Base-by-base conservation (phyloP, 345 rosid genomes). In the Zanthoxylum bungeanum region DNA sequence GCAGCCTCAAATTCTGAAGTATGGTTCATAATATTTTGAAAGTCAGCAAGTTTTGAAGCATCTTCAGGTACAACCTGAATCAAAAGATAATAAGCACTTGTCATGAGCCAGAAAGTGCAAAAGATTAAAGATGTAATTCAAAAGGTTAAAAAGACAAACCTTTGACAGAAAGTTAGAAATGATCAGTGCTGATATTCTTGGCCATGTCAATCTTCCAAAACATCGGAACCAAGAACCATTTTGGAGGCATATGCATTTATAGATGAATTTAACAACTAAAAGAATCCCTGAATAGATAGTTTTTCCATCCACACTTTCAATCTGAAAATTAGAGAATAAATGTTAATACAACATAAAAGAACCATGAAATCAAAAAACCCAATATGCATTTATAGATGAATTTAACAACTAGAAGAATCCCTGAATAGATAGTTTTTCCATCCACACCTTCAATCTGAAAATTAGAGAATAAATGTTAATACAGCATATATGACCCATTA, bases 181-280 rank as follows among this genome's bases (percentile, higher is more conserved):
- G 63, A 95, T 84, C 65, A 92, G 79, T 76, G 92, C 98, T 22
- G 97, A 87, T 71, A 91, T 85, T 81, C 99, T 87, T 37, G 96
- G 90, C 98, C 98, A 95, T 44, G 94, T 85, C 86, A 95, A 82
- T 77, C 88, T 91, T 80, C 98, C 99, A 79, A 91, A 92, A 68
- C 91, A 89, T 70, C 76, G 83, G 69, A 81, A 82, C 96, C 97
- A 92, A 36, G 88, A 73, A 75, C 74, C 86, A 78, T 89, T 92
- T 75, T 88, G 83, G 75, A 91, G 86, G 88, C 96, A 95, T 75
- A 95, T 65, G 59, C 56, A 79, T 77, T 80, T 82, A 76, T 78
- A 81, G 63, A 87, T 75, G 77, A 91, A 95, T 78, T 78, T 88
- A 74, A 91, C 79, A 74, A 87, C 85, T 77, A 82, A 86, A 68